Base-by-base conservation (phyloP, 352 stramenopile genomes). In the Globisporangium nagaii region DNA sequence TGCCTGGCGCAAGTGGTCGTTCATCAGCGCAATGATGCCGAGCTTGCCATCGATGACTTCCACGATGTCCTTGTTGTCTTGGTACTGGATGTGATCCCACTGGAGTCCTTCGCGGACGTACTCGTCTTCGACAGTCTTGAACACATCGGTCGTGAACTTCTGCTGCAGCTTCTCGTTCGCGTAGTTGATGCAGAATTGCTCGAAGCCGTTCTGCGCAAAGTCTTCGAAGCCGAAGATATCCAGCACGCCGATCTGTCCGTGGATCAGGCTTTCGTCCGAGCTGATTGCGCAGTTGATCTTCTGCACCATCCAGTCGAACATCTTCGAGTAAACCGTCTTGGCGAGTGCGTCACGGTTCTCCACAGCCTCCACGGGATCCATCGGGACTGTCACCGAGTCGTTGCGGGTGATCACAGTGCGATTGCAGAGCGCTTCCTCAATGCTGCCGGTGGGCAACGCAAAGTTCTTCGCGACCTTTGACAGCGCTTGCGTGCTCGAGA, bases 201-300 rank as follows among this genome's bases (percentile, higher is more conserved):
- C 88, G 57, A 96, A 97, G 43, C 87, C 86, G 60, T 97, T 97
- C 56, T 94, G 84, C 15, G 70, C 86, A 58, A 99, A 99, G 62
- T 97, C 96, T 71, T 99, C 96, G 62, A 99, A 99, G 34, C 96
- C 96, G 66, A 99, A 99, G 66, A 99, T 99, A 90, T 99, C 96
- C 47, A 99, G 71, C 32, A 99, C 95, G 53, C 96, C 96, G 40
- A 98, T 98, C 35, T 93, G 78, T 25, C 82, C 85, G 43, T 80
- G 76, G 46, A 88, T 90, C 19, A 51, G 24, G 31, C 58, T 68
- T n/a, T 88, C 80, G 20, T 89, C 76, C n/a, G 79, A 84, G 56
- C 77, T 88, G 58, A 95, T 95, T 17, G 86, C 86, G 25, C 50
- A 55, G 62, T 95, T 95, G 61, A 95, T 91, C 46, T 84, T 88